Base-by-base conservation (phyloP, 2,329 filamentous ascomycete genomes). In the Chrysoporthe austroafricana region DNA sequence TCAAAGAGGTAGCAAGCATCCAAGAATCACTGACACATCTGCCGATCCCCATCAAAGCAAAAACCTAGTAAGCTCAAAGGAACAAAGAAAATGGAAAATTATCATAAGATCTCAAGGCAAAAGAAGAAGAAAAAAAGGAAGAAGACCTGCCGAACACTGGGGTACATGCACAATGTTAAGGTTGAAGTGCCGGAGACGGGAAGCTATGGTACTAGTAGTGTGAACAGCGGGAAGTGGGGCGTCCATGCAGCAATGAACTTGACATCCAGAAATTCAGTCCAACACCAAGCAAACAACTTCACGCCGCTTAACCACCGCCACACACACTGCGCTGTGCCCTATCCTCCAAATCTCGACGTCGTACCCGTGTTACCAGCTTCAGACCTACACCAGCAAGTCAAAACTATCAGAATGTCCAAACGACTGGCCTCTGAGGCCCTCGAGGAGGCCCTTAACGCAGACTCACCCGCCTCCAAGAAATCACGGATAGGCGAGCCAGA, bases 351-450 rank as follows among this genome's bases (percentile, higher is more conserved):
- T 2, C 21, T 8, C 34, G 6, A 16, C 16, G 16, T 7, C 3
- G 16, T 8, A 34, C 11, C 18, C 43, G 26, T 16, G 43, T 18
- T 26, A 43, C n/a, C 34, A 14, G 11, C 36, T 36, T 34, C 11
- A 59, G 46, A n/a, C 14, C 32, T 64, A 46, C 66, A 63, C 80
- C 64, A 90, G 4, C 18, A 42, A 63, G 34, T 36, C 34, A 44
- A n/a, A 18, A 14, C 34, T 9, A 26, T 3, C 62, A 39, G 13
- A 48, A 70, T 70, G 69, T 68, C 69, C 48, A 70, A 90, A 79
- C 84, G 88, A 69, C 84, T 84, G 67, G 88, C 88, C 66, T 83
- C 84, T 42, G 87, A 90, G 76, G 81, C 86, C 54, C 81, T 90
- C 50, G 87, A 89, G 48, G 86, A 88, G 70, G 76, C 87, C 57